A percentile compares a stretch with the other conserved stretches of the same genome.
These are phyloP conservation scores for Aspergillus viridinutans DNA, from an alignment of 2,329 filamentous ascomycete genomes.

Conservation along the genomic window DNA sequence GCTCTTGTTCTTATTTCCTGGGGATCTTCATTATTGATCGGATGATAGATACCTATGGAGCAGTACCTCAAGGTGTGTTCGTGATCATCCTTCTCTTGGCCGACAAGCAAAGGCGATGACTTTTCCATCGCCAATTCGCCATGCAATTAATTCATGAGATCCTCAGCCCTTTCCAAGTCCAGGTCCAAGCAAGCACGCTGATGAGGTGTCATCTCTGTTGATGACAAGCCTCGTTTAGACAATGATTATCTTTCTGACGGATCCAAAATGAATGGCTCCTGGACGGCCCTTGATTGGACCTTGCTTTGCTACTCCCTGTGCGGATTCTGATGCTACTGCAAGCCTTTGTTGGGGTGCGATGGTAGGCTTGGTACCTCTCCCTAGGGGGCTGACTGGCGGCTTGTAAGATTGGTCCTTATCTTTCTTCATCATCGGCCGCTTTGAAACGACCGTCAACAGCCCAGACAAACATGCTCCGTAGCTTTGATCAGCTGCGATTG, in stretches of 20 bases:
- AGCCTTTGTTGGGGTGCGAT: not conserved
- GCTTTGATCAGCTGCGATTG: not conserved
- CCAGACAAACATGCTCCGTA: not conserved
- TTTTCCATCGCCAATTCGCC: not conserved
- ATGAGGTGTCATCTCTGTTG: not conserved
- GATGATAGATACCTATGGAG: not conserved
- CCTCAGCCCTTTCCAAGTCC: not conserved
- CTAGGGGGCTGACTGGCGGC: not conserved
- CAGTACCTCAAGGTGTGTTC: too few relatives aligned
- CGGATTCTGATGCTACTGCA: not conserved
- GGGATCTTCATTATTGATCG: not conserved
- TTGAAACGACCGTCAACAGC: not conserved
- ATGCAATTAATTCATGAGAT: not conserved
- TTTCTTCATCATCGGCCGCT: not conserved
- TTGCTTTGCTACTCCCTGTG: not conserved
- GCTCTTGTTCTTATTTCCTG: not conserved
- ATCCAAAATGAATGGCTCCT: not conserved
- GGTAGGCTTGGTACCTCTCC: not conserved
- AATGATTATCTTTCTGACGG: not conserved
- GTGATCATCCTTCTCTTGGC: not conserved
- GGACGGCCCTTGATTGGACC: not conserved
- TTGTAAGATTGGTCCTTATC: not conserved
- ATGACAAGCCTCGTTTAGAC: not conserved
- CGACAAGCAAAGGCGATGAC: not conserved
- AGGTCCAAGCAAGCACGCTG: not conserved